Evolutionary conservation across 768 basidiomycete genomes (phyloP).

Genomic region (Omphalotus guepiniiformis): DNA sequence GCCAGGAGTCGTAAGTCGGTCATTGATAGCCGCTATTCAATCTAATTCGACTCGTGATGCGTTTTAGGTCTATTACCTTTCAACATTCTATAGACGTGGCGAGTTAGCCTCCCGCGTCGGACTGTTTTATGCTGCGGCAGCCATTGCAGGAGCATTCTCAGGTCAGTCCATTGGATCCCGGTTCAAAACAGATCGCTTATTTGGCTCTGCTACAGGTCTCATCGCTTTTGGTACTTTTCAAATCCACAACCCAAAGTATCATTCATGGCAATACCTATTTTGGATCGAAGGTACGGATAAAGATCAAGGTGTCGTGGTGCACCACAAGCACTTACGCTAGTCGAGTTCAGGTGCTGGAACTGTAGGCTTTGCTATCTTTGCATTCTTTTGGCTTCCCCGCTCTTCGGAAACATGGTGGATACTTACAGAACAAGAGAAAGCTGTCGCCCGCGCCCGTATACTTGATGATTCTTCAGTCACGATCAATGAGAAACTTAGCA

Average conservation of each 20-base stretch:
- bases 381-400: slow-evolving; percentile 42
- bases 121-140: slow-evolving; percentile 45
- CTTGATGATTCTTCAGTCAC: slow-evolving; percentile 42
- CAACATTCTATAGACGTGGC: slow-evolving; percentile 45
- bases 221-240: slow-evolving; percentile 53
- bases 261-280: slow-evolving; percentile 50
- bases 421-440: slow-evolving; percentile 34
- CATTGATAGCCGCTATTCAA: neutral
- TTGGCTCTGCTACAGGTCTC: slow-evolving; percentile 26
- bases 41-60: neutral
- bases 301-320: neutral
- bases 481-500: slow-evolving; percentile 35
- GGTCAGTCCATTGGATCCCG: slow-evolving; percentile 20
- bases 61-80: slow-evolving; percentile 44
- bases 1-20: slow-evolving; percentile 34
- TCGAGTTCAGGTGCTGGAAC: slow-evolving; percentile 32
- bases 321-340: neutral
- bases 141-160: slow-evolving; percentile 45
- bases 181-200: no score
- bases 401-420: slow-evolving; percentile 38
- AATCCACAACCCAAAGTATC: slow-evolving; percentile 34
- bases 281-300: slow-evolving; percentile 42
- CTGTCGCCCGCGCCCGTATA: slow-evolving; percentile 37
- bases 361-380: slow-evolving; percentile 38
- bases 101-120: slow-evolving; percentile 50